A percentile compares a stretch with the other conserved stretches of the same genome.
phyloP scores from a whole-genome alignment of 768 basidiomycete species.

The Cyclocybe cylindracea region DNA sequence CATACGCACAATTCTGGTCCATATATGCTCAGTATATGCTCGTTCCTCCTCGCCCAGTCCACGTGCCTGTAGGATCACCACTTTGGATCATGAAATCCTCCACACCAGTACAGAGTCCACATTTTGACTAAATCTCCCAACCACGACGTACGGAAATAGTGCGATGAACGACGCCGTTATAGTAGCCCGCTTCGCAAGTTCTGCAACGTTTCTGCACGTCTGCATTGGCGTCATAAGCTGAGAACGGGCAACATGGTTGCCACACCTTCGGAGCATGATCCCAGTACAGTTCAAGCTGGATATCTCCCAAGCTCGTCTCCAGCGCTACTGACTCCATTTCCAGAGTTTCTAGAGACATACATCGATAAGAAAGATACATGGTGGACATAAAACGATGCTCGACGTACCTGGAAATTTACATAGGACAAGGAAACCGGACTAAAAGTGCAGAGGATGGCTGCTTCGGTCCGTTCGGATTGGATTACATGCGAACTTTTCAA shows the following conservation, averaged over 20 bases:
- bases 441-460: too few relatives aligned
- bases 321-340: constrained; percentile 63
- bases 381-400: too few relatives aligned
- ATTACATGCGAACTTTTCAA: too few relatives aligned
- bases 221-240: constrained; percentile 31
- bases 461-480: too few relatives aligned
- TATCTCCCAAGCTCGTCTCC: constrained; percentile 83
- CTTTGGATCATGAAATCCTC: constrained; percentile 83
- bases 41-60: constrained; percentile 80
- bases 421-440: too few relatives aligned
- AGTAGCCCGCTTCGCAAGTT: constrained; percentile 92
- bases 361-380: too few relatives aligned
- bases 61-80: constrained; percentile 89
- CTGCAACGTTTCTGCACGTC: constrained; percentile 96
- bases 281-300: constrained; percentile 92
- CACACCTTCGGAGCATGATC: constrained; percentile 77
- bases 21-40: constrained; percentile 58
- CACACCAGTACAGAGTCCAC: not conserved
- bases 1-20: constrained; percentile 79
- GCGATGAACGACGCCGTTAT: constrained; percentile 91
- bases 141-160: constrained; percentile 70
- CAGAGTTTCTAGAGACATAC: too few relatives aligned
- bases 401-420: too few relatives aligned
- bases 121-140: not conserved
- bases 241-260: not conserved